These are phyloP conservation scores for Blastobotrys petasosporus DNA, from an alignment of 1,139 yeast species.

Conservation along the genomic window DNA sequence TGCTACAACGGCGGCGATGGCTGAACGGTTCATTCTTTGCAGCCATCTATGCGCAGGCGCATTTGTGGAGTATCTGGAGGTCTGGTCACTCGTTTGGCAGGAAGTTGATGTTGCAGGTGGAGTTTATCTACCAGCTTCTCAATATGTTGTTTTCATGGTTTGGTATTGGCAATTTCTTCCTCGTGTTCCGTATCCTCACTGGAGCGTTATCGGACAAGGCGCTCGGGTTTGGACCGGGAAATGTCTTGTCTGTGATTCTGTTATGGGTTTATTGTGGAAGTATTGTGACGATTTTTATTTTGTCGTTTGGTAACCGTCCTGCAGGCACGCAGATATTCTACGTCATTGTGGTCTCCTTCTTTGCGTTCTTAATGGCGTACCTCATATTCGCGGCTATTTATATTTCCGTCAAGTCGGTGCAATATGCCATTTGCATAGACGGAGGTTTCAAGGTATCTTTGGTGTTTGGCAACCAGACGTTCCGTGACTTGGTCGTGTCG, in stretches of 20 bases:
- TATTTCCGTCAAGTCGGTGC: constrained; percentile 70
- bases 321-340: constrained; percentile 84
- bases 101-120: constrained; percentile 58
- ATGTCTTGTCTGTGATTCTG: constrained; percentile 69
- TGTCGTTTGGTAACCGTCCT: constrained; percentile 92
- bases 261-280: constrained; percentile 87
- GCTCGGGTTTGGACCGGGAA: constrained; percentile 62
- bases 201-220: constrained; percentile 55
- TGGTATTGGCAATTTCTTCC: constrained; percentile 66
- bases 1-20: constrained; percentile 79
- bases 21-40: constrained; percentile 81
- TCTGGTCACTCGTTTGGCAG: constrained; percentile 59
- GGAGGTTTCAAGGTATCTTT: constrained; percentile 42
- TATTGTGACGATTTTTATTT: constrained; percentile 81
- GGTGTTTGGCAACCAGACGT: constrained; percentile 55
- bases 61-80: constrained; percentile 65
- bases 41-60: constrained; percentile 67
- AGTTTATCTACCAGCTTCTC: constrained; percentile 62
- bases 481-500: constrained; percentile 84
- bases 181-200: constrained; percentile 71
- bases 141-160: constrained; percentile 73
- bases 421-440: constrained; percentile 37
- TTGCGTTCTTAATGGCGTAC: constrained; percentile 87
- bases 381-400: constrained; percentile 85
- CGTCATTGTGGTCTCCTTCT: constrained; percentile 75